Evolutionary conservation across 2,329 filamentous ascomycete species (phyloP).

Genomic region (Xylaria polymorpha): DNA sequence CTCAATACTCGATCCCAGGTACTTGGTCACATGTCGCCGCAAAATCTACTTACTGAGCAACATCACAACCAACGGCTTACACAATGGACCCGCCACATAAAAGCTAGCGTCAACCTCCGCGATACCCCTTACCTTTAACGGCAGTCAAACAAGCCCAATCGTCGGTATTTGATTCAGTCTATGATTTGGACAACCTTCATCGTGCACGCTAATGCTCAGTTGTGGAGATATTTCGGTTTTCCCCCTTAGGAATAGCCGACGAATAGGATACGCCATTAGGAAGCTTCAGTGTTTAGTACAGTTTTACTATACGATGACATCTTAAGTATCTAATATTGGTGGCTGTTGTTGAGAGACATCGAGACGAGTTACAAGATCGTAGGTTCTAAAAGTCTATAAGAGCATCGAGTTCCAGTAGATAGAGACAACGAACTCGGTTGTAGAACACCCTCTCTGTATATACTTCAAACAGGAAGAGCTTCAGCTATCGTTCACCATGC

Average conservation of each 20-base stretch:
- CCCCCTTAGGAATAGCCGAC: background rate
- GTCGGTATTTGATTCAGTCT: constrained; percentile 1
- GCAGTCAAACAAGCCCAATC: background rate
- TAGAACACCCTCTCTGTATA: background rate
- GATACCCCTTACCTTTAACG: constrained; percentile 3
- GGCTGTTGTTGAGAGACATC: background rate
- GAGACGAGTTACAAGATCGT: background rate
- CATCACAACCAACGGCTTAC: background rate
- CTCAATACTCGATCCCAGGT: background rate
- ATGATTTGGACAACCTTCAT: background rate
- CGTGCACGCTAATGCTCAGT: background rate
- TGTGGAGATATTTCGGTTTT: background rate
- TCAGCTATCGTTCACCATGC: background rate
- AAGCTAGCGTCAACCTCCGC: background rate
- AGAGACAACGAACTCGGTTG: background rate
- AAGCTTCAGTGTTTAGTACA: constrained; percentile 1
- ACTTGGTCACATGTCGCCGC: background rate
- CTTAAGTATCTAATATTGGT: background rate
- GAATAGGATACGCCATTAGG: constrained; percentile 1
- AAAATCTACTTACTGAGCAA: too few species aligned
- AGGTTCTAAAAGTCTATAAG: background rate
- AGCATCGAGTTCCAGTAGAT: background rate
- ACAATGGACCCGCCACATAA: background rate
- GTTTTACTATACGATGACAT: constrained; percentile 1
- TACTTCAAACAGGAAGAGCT: background rate